phyloP scores from a whole-genome alignment of 2,329 filamentous ascomycete genomes.

The Chaetomiaceae sp. region DNA sequence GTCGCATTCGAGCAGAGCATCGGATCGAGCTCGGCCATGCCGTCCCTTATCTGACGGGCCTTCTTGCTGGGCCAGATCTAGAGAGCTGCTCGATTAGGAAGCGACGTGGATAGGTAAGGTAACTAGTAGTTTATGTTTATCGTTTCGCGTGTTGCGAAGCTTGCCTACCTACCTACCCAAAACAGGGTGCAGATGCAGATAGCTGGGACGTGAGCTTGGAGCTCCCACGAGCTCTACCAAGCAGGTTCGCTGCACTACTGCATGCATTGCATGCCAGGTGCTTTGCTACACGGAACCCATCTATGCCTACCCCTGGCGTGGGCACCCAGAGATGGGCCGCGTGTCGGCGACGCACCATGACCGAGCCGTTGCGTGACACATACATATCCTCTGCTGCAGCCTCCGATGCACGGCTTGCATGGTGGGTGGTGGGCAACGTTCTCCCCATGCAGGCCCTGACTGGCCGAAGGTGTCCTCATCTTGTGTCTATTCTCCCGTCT shows the following conservation, averaged over 20 bases:
- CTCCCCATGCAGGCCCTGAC: neutral
- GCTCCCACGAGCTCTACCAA: too few species aligned
- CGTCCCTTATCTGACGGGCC: neutral
- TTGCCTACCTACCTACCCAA: too few species aligned
- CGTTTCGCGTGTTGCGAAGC: too few species aligned
- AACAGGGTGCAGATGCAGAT: too few species aligned
- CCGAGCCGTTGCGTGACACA: constrained; percentile 8
- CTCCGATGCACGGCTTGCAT: neutral
- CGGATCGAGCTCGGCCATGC: neutral
- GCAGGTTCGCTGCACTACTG: neutral
- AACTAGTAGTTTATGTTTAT: too few species aligned
- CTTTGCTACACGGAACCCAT: too few species aligned
- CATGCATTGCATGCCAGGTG: too few species aligned
- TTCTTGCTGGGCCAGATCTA: neutral
- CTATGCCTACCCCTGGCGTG: neutral
- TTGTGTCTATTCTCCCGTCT: neutral
- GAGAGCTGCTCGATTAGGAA: too few species aligned
- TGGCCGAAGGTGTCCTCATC: neutral
- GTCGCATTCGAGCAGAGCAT: neutral
- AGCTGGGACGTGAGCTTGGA: too few species aligned
- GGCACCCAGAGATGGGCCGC: neutral
- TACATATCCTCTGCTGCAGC: neutral
- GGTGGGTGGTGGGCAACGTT: neutral
- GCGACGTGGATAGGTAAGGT: too few species aligned
- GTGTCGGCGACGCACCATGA: neutral